Percentiles rank a stretch among this genome's conserved stretches.
These are phyloP conservation scores for Sporobolomyces phaffii DNA, from an alignment of 768 basidiomycete genomes.

Conservation along the genomic window DNA sequence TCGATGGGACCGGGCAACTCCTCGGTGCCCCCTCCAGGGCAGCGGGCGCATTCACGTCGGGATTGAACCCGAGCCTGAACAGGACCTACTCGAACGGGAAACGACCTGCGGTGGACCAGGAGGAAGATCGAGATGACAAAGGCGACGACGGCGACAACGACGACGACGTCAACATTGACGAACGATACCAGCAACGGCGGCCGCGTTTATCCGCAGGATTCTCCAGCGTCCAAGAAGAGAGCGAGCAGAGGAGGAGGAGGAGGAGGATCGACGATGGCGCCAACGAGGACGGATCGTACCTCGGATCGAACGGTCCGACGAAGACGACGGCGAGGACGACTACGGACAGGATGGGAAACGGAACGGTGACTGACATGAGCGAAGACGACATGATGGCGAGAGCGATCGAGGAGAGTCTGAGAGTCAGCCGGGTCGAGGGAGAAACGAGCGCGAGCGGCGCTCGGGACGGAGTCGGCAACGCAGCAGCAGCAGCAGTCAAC, in stretches of 20 bases:
- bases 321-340: too few relatives aligned
- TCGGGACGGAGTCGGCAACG: neutral
- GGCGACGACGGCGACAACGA: constrained; percentile 27
- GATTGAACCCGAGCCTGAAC: neutral
- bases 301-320: too few relatives aligned
- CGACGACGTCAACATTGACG: constrained; percentile 28
- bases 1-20: neutral
- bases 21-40: neutral
- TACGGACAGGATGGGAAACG: neutral
- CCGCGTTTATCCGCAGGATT: neutral
- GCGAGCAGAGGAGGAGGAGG: constrained; percentile 17
- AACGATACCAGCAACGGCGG: neutral
- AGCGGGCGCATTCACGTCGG: neutral
- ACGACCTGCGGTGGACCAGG: neutral
- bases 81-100: constrained; percentile 8
- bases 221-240: constrained; percentile 12
- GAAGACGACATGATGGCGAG: constrained; percentile 37
- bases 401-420: constrained; percentile 33
- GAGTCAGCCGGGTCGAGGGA: constrained; percentile 11
- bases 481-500: neutral
- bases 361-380: neutral
- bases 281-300: neutral
- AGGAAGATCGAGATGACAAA: constrained; percentile 4
- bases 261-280: neutral
- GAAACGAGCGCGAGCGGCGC: neutral